Conservation (phyloP, 495 filamentous ascomycete genomes). For the Aspergillus conjunctus region DNA sequence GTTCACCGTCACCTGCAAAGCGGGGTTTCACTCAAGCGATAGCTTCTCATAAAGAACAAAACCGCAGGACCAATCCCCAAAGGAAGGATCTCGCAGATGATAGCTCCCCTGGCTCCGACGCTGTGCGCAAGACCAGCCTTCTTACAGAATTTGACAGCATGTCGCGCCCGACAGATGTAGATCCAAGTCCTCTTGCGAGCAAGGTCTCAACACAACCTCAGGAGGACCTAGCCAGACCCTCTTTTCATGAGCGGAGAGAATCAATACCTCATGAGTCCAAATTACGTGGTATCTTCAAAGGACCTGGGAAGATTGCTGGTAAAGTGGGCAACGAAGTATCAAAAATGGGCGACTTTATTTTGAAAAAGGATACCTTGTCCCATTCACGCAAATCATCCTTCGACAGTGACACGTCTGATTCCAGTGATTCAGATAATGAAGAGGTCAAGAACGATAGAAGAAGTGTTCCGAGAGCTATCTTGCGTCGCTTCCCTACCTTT, state of each 20-base stretch:
- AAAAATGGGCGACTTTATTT: conserved; percentile 57
- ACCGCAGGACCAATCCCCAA: conserved; percentile 41
- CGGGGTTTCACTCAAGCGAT: conserved; percentile 49
- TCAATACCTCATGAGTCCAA: conserved; percentile 39
- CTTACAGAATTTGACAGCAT: conserved; percentile 19
- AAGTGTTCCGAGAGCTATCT: conserved; percentile 30
- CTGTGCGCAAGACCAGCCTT: conserved; percentile 24
- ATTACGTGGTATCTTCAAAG: conserved; percentile 57
- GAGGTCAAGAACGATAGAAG: conserved; percentile 35
- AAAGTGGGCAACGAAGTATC: conserved; percentile 59
- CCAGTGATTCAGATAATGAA: conserved; percentile 48
- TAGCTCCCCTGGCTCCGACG: conserved; percentile 25
- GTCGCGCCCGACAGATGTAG: conserved; percentile 22
- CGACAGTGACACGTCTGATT: conserved; percentile 42
- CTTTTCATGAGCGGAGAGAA: conserved; percentile 31
- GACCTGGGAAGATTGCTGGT: conserved; percentile 53
- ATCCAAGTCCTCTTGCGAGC: conserved; percentile 40
- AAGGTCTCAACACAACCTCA: conserved; percentile 31
- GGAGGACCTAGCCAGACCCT: conserved; percentile 29
- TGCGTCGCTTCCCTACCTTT: conserved; percentile 37
- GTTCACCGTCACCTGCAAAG: conserved; percentile 53
- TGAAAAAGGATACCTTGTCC: conserved; percentile 48
- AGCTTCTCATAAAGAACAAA: conserved; percentile 45
- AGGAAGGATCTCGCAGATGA: conserved; percentile 32
- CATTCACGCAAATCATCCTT: conserved; percentile 45